Conservation (phyloP, 768 basidiomycete genomes). For the Erythrobasidium yunnanense region DNA sequence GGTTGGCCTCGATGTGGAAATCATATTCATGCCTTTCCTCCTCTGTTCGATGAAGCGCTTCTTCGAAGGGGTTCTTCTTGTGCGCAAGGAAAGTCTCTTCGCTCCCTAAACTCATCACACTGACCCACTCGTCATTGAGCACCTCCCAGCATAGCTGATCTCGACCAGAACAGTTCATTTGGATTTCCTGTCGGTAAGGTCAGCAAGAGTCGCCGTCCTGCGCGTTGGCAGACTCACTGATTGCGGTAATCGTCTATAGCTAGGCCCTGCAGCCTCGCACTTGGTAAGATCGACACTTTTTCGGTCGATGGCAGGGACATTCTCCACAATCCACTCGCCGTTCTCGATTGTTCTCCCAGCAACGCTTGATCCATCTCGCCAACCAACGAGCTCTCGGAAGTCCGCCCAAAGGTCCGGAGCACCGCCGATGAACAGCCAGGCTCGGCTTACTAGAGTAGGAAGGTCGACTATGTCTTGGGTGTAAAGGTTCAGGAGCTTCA, state of each 20-base stretch:
- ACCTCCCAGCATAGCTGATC: conserved; percentile 91
- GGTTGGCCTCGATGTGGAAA: conserved; percentile 80
- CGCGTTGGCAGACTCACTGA: conserved; percentile 66
- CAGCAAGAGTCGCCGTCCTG: not conserved
- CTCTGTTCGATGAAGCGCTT: conserved; percentile 88
- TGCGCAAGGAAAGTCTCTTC: conserved; percentile 83
- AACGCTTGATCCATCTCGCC: conserved; percentile 39
- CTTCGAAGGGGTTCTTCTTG: conserved; percentile 94
- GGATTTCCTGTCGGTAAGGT: conserved; percentile 55
- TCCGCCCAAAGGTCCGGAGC: conserved; percentile 51
- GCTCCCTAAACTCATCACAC: conserved; percentile 95
- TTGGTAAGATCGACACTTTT: conserved; percentile 3
- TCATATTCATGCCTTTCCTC: conserved; percentile 98
- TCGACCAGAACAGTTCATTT: conserved; percentile 81
- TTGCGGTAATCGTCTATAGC: conserved; percentile 78
- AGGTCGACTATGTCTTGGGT: conserved; percentile 84
- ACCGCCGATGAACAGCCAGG: conserved; percentile 63
- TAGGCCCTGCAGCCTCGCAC: conserved; percentile 59
- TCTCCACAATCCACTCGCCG: conserved; percentile 50
- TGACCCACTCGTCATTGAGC: conserved; percentile 95
- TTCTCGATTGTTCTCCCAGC: conserved; percentile 31
- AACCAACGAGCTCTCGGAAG: conserved; percentile 76
- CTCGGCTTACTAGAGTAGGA: conserved; percentile 65
- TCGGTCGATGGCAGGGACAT: conserved; percentile 40
- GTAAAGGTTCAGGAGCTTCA: conserved; percentile 83